Evolutionary conservation across 2,329 filamentous ascomycete species (phyloP), one percentile per base, ranked within the genome.

Genomic region (Nakataea oryzae): DNA sequence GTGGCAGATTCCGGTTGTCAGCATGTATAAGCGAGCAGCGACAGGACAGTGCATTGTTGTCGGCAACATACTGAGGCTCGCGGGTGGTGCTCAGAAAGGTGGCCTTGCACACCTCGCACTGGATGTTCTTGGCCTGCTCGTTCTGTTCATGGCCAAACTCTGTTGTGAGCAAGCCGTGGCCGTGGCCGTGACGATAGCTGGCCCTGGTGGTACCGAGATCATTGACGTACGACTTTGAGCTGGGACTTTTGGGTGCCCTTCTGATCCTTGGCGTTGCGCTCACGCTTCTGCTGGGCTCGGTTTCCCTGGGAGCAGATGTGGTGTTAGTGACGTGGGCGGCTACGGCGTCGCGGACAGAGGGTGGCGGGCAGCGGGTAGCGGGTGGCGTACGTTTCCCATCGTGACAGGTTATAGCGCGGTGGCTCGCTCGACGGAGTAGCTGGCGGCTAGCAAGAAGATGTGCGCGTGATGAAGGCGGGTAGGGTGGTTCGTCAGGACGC

Each of bases 11-110:
- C 67, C 54, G n/a, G 17, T 57, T 60, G 54, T 41, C 50, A 54
- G 59, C 54, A 54, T 60, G n/a, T n/a, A 12, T 26, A 60, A n/a
- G 58, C 32, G 57, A 54, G 47, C 12, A 17, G 14, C 32, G 29
- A 57, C 34, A 34, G 62, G 58, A 56, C 28, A 27, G 57, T 8
- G 47, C 21, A 60, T 29, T 5, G 59, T 60, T n/a, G 12, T n/a
- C 11, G 11, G 56, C 3, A 9, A 77, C 83, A 67, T 79, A 87
- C 84, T 88, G 86, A 69, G 87, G 87, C 65, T 82, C 85, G 71
- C 88, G 87, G 64, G 87, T 88, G 47, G 89, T 93, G 79, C 88
- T 87, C 68, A 92, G 82, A 78, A 93, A 92, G 32, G 88, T 89
- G 68, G 87, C 83, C 76, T 86, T 89, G 87, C 89, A 93, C 70